Evolutionary conservation across 305 asterid genomes (phyloP).

Genomic region (Solanum chacoense): DNA sequence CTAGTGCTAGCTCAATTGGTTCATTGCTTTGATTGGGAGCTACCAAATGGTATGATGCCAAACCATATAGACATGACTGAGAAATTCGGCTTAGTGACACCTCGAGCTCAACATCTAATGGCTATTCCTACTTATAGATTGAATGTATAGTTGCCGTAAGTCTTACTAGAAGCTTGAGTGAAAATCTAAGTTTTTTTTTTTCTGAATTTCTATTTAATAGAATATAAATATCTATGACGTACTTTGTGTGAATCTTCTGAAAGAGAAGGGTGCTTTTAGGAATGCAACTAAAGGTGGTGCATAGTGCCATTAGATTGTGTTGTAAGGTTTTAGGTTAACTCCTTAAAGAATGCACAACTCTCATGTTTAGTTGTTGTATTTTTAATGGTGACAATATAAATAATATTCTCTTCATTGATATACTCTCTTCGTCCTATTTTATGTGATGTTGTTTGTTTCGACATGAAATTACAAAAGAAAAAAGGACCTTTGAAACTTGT

Average conservation of each 20-base stretch:
- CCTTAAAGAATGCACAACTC: not conserved
- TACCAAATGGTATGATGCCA: conserved; percentile 2
- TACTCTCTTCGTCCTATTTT: not conserved
- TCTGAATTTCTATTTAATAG: not conserved
- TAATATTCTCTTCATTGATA: not conserved
- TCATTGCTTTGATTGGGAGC: conserved; percentile 41
- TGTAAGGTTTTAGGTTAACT: not conserved
- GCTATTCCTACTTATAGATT: not conserved
- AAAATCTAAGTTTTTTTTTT: not conserved
- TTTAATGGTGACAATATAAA: not conserved
- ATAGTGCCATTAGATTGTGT: not conserved
- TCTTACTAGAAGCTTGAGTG: not conserved
- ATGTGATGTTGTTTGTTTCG: not conserved
- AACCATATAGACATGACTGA: not conserved
- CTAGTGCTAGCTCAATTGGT: conserved; percentile 32
- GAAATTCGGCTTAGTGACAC: not conserved
- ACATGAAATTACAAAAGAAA: not conserved
- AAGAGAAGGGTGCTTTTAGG: not conserved
- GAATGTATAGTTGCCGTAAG: not conserved
- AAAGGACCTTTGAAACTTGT: not conserved
- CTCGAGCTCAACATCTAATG: not conserved
- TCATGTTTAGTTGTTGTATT: not conserved
- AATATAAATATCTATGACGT: not conserved
- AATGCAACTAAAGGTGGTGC: not conserved
- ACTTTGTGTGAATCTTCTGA: not conserved